These are phyloP conservation scores for Ceratocystis huliohia DNA, from an alignment of 2,329 filamentous ascomycete species.

Conservation along the genomic window DNA sequence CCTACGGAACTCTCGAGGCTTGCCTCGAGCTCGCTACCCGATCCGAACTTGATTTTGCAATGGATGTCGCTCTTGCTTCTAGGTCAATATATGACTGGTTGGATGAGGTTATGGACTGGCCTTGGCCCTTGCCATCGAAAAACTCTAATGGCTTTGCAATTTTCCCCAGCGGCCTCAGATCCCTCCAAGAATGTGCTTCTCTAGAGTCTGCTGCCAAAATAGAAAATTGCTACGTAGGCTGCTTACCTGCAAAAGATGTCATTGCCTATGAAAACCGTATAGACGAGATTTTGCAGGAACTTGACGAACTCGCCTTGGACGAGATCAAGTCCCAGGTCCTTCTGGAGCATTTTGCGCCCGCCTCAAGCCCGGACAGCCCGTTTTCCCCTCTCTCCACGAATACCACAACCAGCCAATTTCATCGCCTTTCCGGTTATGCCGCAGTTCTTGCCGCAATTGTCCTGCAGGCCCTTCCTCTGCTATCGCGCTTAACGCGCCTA, in stretches of 20 bases:
- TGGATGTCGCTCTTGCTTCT: conserved; percentile 56
- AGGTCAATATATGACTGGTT: conserved; percentile 63
- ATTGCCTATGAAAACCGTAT: conserved; percentile 58
- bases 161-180: conserved; percentile 11
- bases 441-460: conserved; percentile 84
- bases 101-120: conserved; percentile 52
- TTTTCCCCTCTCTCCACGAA: conserved; percentile 33
- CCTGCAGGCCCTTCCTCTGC: conserved; percentile 70
- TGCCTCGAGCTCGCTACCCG: conserved; percentile 52
- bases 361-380: conserved; percentile 31
- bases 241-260: conserved; percentile 52
- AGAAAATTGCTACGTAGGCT: conserved; percentile 41
- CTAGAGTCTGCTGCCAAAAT: conserved; percentile 9
- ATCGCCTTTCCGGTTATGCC: conserved; percentile 32
- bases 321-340: conserved; percentile 83
- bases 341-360: conserved; percentile 59
- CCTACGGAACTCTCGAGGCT: conserved; percentile 39
- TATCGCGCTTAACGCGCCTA: conserved; percentile 61
- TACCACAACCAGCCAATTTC: neutral
- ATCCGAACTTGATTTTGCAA: conserved; percentile 57
- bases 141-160: conserved; percentile 42
- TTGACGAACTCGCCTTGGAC: conserved; percentile 63
- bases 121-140: conserved; percentile 37
- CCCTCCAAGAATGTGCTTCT: conserved; percentile 11
- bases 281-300: conserved; percentile 55